A percentile compares a stretch with the other conserved stretches of the same genome.
phyloP scores from a whole-genome alignment of 306 rosid species.

The Citrullus mucosospermus region DNA sequence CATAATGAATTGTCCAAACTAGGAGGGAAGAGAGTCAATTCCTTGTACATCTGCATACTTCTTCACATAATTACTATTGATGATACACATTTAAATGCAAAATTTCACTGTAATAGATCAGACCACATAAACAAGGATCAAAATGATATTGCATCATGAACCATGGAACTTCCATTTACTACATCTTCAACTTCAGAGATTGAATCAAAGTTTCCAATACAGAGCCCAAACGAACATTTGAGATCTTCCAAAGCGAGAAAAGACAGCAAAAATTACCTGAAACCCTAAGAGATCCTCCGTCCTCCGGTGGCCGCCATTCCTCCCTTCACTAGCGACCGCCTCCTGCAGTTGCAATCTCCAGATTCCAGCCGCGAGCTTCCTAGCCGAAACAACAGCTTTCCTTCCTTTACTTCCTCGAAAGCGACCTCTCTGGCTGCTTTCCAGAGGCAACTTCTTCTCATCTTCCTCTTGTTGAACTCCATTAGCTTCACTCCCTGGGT shows the following conservation, averaged over 20 bases:
- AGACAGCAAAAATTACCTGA: slow-evolving; percentile 32
- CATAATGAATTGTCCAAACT: neutral
- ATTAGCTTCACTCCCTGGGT: slow-evolving; percentile 4
- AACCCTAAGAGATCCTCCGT: slow-evolving; percentile 30
- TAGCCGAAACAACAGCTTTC: slow-evolving; percentile 41
- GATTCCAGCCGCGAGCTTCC: slow-evolving; percentile 78
- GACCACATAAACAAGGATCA: neutral
- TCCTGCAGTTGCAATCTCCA: slow-evolving; percentile 83
- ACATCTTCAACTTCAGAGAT: neutral
- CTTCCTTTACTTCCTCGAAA: slow-evolving; percentile 23
- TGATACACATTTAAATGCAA: neutral
- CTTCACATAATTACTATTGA: neutral
- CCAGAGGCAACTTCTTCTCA: slow-evolving; percentile 12
- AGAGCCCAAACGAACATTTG: neutral
- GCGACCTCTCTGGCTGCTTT: slow-evolving; percentile 15
- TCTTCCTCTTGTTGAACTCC: slow-evolving; percentile 20
- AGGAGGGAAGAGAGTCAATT: neutral
- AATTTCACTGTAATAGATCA: neutral
- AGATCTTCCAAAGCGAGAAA: neutral
- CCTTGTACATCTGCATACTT: neutral
- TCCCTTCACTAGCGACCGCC: slow-evolving; percentile 15
- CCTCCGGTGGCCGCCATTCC: slow-evolving; percentile 9
- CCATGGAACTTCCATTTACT: neutral
- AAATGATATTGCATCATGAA: neutral
- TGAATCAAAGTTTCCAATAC: neutral